Base-by-base conservation (phyloP, 2,329 filamentous ascomycete species). In the Hymenoscyphus occultus region DNA sequence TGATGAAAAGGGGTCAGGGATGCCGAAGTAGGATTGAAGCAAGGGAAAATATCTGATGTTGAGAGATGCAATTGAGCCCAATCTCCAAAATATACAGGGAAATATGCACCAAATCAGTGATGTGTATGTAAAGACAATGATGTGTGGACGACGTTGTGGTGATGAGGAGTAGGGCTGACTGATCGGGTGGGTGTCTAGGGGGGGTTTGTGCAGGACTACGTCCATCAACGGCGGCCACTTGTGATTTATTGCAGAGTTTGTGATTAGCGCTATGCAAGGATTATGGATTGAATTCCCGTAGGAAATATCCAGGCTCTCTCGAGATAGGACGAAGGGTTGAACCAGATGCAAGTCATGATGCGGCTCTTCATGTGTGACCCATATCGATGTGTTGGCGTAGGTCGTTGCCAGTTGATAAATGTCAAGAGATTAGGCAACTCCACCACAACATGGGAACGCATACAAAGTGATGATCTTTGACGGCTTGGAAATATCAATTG, bases 341-440 rank as follows among this genome's bases (percentile, higher is more conserved):
- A 68, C 64, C 65, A 74, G 65, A 72, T 72, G 74, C 73, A 76
- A 73, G 74, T 72, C 69, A 74, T 74, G 70, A 86, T 88, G 85
- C 85, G 86, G 86, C 86, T 87, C 84, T 87, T 82, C 72, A 75
- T 69, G 84, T 86, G 84, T 84, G 85, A 86, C 85, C 85, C 84
- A 86, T 86, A 80, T 76, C 91, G 91, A 93, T 96, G 92, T 90
- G 92, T 84, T 96, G 92, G 92, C 92, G 89, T 88, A 82, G 83
- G 83, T 89, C 84, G 83, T 87, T 85, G 85, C 91, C 91, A 94
- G 89, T 93, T 87, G 84, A 88, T 86, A 82, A 82, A 84, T 80
- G 78, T 80, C 81, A 81, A 83, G 81, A 83, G 80, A 83, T 83
- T 85, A 86, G 74, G 78, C 81, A 83, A 82, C 83, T 86, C 85